These are phyloP conservation scores for Aegilops tauschii DNA, from an alignment of 176 grass and related monocot species.

Conservation along the genomic window DNA sequence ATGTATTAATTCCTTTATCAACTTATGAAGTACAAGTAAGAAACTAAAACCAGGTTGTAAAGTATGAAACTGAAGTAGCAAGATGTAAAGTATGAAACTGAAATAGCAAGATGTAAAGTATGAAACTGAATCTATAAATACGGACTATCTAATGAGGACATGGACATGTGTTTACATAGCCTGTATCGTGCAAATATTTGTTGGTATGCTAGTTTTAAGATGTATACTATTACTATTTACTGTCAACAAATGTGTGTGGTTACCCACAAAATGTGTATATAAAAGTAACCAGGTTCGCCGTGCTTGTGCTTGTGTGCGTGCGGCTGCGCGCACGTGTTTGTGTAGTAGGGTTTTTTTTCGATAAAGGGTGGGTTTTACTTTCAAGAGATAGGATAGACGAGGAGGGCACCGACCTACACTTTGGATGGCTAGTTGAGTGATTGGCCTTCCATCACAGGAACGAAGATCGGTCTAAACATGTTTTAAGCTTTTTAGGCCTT, in stretches of 20 bases:
- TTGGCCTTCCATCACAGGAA: not conserved
- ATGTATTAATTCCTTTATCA: too few relatives aligned
- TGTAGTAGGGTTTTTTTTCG: too few relatives aligned
- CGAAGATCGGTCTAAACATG: too few relatives aligned
- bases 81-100: not conserved
- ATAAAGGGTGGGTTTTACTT: too few relatives aligned
- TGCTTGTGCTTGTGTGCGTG: too few relatives aligned
- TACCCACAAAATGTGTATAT: not conserved
- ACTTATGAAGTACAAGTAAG: not conserved
- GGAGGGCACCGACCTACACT: not conserved
- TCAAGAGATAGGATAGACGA: not conserved
- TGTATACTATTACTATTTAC: not conserved
- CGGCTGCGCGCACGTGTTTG: too few relatives aligned
- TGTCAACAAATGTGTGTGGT: not conserved
- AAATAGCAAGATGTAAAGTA: not conserved
- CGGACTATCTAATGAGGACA: not conserved
- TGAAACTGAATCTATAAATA: not conserved
- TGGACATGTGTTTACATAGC: not conserved
- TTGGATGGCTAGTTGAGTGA: not conserved
- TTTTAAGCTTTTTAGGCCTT: too few relatives aligned
- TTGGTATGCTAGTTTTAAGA: not conserved
- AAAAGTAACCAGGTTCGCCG: too few relatives aligned
- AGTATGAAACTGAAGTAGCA: not conserved
- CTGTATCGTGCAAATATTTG: not conserved
- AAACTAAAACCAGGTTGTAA: not conserved